Conservation (phyloP, 352 stramenopile genomes). For the Halophytophthora batemanensis region DNA sequence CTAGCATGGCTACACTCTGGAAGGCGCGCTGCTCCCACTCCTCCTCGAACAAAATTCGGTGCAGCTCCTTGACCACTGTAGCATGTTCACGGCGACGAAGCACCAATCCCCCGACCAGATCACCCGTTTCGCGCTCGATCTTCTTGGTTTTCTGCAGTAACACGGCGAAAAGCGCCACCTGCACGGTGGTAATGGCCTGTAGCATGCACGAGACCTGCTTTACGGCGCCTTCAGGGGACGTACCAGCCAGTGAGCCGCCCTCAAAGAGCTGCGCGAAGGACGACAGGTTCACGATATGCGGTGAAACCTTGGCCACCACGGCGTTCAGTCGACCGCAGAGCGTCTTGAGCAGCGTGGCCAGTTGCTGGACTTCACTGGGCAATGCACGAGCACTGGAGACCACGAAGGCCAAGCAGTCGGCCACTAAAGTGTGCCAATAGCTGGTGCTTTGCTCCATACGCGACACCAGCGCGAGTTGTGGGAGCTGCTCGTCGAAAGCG, state of each 20-base stretch:
- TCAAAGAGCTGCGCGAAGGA: slow-evolving; percentile 75
- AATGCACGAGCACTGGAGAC: slow-evolving; percentile 50
- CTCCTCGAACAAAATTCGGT: slow-evolving; percentile 56
- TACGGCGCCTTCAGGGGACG: slow-evolving; percentile 58
- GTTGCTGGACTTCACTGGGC: slow-evolving; percentile 50
- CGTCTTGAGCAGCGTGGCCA: slow-evolving; percentile 49
- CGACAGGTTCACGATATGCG: slow-evolving; percentile 80
- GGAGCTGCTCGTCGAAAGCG: slow-evolving; percentile 46
- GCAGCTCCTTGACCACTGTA: slow-evolving; percentile 52
- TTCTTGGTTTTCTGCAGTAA: slow-evolving; percentile 61
- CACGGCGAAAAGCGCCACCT: slow-evolving; percentile 62
- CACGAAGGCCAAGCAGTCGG: slow-evolving; percentile 63
- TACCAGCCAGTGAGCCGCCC: slow-evolving; percentile 54
- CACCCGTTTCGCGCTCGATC: slow-evolving; percentile 62
- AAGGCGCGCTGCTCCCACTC: slow-evolving; percentile 66
- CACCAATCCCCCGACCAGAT: slow-evolving; percentile 35
- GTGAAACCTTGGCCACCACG: slow-evolving; percentile 66
- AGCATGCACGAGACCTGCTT: slow-evolving; percentile 79
- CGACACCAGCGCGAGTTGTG: slow-evolving; percentile 51
- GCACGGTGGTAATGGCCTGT: slow-evolving; percentile 66
- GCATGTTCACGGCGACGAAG: slow-evolving; percentile 46
- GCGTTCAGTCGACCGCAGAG: slow-evolving; percentile 57
- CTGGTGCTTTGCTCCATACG: slow-evolving; percentile 63
- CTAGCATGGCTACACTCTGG: slow-evolving; percentile 76
- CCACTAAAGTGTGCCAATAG: slow-evolving; percentile 76